These are phyloP conservation scores for Phaeotremella fagi DNA, from an alignment of 768 basidiomycete species.

Conservation along the genomic window DNA sequence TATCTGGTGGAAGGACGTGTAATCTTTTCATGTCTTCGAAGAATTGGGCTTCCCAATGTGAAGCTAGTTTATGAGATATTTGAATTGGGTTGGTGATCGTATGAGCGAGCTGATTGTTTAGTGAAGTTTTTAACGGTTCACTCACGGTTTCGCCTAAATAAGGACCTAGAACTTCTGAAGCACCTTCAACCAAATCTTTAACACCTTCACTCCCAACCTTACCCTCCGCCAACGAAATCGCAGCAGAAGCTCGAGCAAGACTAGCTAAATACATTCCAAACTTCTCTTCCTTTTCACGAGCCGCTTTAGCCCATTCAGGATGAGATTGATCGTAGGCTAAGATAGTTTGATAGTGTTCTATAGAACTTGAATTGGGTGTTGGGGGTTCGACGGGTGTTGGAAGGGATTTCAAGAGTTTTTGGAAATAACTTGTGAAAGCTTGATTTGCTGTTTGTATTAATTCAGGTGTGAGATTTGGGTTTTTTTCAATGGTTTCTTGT, in stretches of 20 bases:
- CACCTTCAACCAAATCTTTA: slow-evolving; percentile 59
- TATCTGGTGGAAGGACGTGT: slow-evolving; percentile 79
- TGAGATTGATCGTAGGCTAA: slow-evolving; percentile 53
- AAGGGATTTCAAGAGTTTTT: slow-evolving; percentile 63
- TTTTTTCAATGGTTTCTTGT: slow-evolving; percentile 40
- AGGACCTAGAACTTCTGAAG: slow-evolving; percentile 68
- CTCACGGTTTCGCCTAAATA: slow-evolving; percentile 35
- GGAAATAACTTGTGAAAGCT: slow-evolving; percentile 63
- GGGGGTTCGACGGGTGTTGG: slow-evolving; percentile 59
- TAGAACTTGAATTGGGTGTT: slow-evolving; percentile 52
- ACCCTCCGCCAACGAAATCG: slow-evolving; percentile 57
- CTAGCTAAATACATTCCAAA: slow-evolving; percentile 81
- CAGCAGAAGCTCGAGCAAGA: slow-evolving; percentile 59
- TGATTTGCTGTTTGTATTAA: slow-evolving; percentile 58
- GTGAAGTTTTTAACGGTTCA: background rate
- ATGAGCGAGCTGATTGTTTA: slow-evolving; percentile 58
- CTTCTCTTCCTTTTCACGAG: slow-evolving; percentile 77
- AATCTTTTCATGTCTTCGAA: slow-evolving; percentile 90
- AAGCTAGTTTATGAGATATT: slow-evolving; percentile 73
- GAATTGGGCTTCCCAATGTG: slow-evolving; percentile 84
- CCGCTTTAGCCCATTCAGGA: slow-evolving; percentile 63
- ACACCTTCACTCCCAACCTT: slow-evolving; percentile 34
- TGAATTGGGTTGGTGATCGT: slow-evolving; percentile 75
- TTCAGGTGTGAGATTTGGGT: slow-evolving; percentile 54
- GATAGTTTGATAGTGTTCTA: slow-evolving; percentile 59